Evolutionary conservation across 2,329 filamentous ascomycete species (phyloP), one percentile per base, ranked within the genome.

Genomic region (Calonectria henricotiae): DNA sequence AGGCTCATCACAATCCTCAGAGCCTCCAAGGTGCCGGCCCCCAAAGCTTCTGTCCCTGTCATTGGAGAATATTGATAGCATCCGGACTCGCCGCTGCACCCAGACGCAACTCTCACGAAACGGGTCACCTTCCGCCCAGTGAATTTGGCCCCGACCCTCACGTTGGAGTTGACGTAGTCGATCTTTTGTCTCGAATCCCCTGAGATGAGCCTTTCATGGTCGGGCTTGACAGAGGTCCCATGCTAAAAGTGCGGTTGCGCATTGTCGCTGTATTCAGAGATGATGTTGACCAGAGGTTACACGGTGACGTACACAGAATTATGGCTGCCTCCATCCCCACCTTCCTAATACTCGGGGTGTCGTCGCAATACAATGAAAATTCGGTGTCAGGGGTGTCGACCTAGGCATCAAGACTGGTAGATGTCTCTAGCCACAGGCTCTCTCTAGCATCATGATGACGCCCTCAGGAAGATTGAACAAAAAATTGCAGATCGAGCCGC

Each of bases 141-240:
- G 12, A 58, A 39, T 23, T 12, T 20, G 7, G 13, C 35, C 51
- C 12, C 20, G 15, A 15, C 32, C 51, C 20, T 37, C 51, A 55
- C 20, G 8, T 8, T 17, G 5, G 17, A 25, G n/a, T 25, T 12
- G 51, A 37, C 7, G n/a, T 32, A 39, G 6, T 25, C 32, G 51
- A 27, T 58, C 51, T 39, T 55, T 58, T 58, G 51, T 39, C 20
- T 37, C 51, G 35, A 32, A 25, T 58, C 51, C 51, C 37, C 37
- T 37, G 51, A 13, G 11, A 15, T 25, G 25, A 30, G 13, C 51
- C 7, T 39, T 58, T 23, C 32, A n/a, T 17, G 51, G 35, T 58
- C 11, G 32, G 51, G 6, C 9, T 27, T 39, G 13, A 39, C 51
- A 51, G 27, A 51, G 20, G 47, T 15, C 32, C 51, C 51, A 13